Conservation (phyloP, 306 rosid species). For the Corylus americana region DNA sequence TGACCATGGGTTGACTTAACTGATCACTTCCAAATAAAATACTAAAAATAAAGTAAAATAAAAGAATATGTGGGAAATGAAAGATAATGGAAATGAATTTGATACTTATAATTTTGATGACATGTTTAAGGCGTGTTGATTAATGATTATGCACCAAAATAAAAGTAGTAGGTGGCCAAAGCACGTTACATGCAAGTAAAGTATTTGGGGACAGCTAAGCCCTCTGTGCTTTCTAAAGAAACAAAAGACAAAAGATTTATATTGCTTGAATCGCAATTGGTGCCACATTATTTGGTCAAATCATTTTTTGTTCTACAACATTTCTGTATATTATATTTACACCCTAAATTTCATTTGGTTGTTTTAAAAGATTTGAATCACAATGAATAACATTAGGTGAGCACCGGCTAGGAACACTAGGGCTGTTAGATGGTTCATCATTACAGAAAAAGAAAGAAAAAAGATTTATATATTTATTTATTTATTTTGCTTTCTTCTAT, state of each 20-base stretch:
- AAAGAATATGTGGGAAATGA: neutral
- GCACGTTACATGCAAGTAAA: neutral
- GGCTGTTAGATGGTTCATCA: no score
- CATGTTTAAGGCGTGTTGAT: neutral
- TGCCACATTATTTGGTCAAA: neutral
- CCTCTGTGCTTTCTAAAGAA: neutral
- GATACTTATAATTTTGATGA: neutral
- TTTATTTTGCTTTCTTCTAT: no score
- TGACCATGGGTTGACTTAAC: no score
- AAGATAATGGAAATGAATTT: neutral
- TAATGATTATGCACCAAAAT: neutral
- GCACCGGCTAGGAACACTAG: no score
- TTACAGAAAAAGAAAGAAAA: no score
- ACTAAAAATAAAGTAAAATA: no score
- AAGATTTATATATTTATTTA: no score
- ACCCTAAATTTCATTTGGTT: neutral
- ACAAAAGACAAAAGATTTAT: constrained; percentile 10
- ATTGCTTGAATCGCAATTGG: neutral
- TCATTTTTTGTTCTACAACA: neutral
- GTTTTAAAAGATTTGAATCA: neutral
- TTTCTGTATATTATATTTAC: neutral
- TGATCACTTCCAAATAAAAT: no score
- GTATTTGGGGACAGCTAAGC: constrained; percentile 1
- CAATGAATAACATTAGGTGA: no score
- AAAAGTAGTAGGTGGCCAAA: neutral